Percentiles rank a stretch among this genome's conserved stretches.
Evolutionary conservation across 129 eudicot genomes (phyloP).

Genomic region (Kitagawia praeruptora): DNA sequence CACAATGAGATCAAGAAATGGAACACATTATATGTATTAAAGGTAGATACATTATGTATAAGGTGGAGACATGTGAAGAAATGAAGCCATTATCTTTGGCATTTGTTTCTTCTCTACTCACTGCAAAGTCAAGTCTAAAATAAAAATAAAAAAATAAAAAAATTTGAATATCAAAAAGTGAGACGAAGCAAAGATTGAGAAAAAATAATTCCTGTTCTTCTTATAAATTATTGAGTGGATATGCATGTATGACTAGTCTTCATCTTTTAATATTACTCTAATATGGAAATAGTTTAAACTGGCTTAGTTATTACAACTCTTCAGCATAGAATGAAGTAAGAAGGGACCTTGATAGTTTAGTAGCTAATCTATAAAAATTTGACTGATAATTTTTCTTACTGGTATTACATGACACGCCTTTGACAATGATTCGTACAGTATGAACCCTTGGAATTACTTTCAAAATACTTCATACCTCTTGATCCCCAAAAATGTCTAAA

Average conservation of each 20-base stretch:
- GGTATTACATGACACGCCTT: not conserved
- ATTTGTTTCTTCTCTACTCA: constrained; percentile 94
- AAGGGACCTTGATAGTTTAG: not conserved
- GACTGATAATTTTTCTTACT: not conserved
- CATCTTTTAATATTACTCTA: no score
- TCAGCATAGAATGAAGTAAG: no score
- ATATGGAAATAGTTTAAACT: no score
- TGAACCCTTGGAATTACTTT: not conserved
- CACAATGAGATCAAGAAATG: constrained; percentile 6
- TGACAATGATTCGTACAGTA: not conserved
- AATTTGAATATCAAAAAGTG: no score
- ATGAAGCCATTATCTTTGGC: constrained; percentile 33
- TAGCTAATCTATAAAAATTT: no score
- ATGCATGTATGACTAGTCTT: no score
- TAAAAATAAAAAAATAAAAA: no score
- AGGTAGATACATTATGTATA: not conserved
- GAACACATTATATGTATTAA: constrained; percentile 5
- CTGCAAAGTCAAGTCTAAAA: constrained; percentile 69
- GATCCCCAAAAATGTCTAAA: no score
- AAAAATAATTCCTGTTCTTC: not conserved
- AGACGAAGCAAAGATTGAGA: no score
- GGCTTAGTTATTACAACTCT: no score
- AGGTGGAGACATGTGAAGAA: not conserved
- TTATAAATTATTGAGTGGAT: no score
- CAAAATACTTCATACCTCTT: not conserved